Evolutionary conservation across 2,329 filamentous ascomycete species (phyloP), one percentile per base, ranked within the genome.

Genomic region (Pseudogymnoascus verrucosus): DNA sequence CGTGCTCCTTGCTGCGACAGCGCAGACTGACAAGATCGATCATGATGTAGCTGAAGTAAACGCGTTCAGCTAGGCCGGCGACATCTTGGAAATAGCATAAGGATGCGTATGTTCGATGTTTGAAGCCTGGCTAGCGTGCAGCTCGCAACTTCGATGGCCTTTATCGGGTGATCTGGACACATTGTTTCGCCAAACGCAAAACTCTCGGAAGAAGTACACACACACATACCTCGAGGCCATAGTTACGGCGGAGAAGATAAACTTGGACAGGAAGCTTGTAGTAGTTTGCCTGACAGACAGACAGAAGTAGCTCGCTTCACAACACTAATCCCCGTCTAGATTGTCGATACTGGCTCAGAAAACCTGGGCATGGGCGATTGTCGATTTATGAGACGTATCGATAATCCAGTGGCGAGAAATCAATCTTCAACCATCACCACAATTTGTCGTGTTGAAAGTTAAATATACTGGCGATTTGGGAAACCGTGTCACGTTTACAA

Each of bases 221-320:
- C 28, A 36, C 51, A 57, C 51, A 21, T 57, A 57, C 51, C 51
- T 57, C 16, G 51, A 57, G 51, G 51, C 28, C 51, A 57, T 57
- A 21, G 16, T 36, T 57, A 57, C 51, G n/a, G 28, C 23, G 62
- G 42, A 21, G 64, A 54, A 12, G 64, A 44, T 40, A 66, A 14
- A 62, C 37, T 19, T 40, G 16, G 60, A 39, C 60, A 44, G 34
- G 60, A 61, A 26, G 34, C 60, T 44, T 39, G 19, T 26, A 19
- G 44, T 61, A n/a, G 11, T 47, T 61, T 84, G 0, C 26, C 16
- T 57, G 10, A 6, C 26, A 34, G 16, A 8, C 51, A 57, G 51
- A 57, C 28, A 28, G 16, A 12, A 57, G 28, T 21, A 21, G n/a
- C 28, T 57, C 51, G 51, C 28, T 36, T 57, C 51, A 19, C 51